phyloP scores from a whole-genome alignment of 1,284 basidiomycete genomes.

The Marasmius tenuissimus region DNA sequence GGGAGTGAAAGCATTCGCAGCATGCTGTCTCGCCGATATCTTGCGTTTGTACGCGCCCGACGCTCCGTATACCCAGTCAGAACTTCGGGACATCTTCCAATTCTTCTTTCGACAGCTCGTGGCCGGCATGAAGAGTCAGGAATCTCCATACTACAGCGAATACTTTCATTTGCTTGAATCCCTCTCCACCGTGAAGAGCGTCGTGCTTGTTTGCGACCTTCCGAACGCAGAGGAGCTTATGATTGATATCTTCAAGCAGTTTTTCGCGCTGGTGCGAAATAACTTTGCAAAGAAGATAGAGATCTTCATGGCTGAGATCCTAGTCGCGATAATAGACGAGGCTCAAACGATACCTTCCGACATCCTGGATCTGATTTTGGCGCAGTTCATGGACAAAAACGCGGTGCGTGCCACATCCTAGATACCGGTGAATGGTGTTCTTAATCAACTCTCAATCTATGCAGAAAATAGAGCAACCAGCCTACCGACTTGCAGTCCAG shows the following conservation, averaged over 20 bases:
- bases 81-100: slow-evolving; percentile 92
- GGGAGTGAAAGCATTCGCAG: slow-evolving; percentile 91
- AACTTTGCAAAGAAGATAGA: slow-evolving; percentile 90
- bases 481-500: slow-evolving; percentile 83
- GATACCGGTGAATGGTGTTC: not conserved
- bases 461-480: slow-evolving; percentile 73
- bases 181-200: slow-evolving; percentile 91
- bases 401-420: slow-evolving; percentile 42
- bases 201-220: slow-evolving; percentile 91
- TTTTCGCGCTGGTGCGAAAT: slow-evolving; percentile 79
- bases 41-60: slow-evolving; percentile 95
- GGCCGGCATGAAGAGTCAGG: slow-evolving; percentile 69
- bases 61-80: slow-evolving; percentile 88
- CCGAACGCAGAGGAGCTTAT: slow-evolving; percentile 87
- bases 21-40: slow-evolving; percentile 94
- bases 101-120: slow-evolving; percentile 90
- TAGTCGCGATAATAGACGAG: slow-evolving; percentile 90
- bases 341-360: slow-evolving; percentile 71
- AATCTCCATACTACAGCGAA: slow-evolving; percentile 80
- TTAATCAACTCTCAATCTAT: not conserved
- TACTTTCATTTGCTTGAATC: slow-evolving; percentile 93
- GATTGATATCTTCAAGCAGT: slow-evolving; percentile 78
- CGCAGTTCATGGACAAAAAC: slow-evolving; percentile 83
- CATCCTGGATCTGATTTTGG: slow-evolving; percentile 81
- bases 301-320: slow-evolving; percentile 85